These are phyloP conservation scores for Komagataella kurtzmanii DNA, from an alignment of 805 yeast species.

Conservation along the genomic window DNA sequence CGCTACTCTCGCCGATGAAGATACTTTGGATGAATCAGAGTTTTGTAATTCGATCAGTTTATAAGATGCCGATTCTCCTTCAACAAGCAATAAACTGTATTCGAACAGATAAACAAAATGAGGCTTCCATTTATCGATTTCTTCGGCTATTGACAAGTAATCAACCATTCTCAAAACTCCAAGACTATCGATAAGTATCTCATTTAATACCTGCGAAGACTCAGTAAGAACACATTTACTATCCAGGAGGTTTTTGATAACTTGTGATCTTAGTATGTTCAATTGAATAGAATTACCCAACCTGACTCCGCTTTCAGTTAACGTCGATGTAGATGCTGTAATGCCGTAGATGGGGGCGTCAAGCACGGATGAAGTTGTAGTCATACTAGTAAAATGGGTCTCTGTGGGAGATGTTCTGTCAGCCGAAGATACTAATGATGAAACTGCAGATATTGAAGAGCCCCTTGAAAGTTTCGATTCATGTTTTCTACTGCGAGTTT, in stretches of 20 bases:
- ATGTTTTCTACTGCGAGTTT: neutral
- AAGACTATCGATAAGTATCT: neutral
- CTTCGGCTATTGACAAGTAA: neutral
- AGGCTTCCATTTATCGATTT: neutral
- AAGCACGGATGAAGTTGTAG: neutral
- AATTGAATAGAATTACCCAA: neutral
- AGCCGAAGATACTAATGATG: neutral
- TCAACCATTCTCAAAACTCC: neutral
- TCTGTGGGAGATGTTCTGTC: neutral
- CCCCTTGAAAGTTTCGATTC: neutral
- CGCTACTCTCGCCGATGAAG: neutral
- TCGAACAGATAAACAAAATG: neutral
- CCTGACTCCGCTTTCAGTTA: neutral
- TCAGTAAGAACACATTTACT: neutral
- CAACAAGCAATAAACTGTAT: neutral
- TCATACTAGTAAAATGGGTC: neutral
- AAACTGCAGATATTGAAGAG: neutral
- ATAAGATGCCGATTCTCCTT: neutral
- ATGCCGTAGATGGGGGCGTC: neutral
- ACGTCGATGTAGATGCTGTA: neutral
- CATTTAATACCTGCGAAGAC: neutral
- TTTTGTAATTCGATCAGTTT: neutral
- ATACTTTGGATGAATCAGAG: neutral
- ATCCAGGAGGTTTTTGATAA: neutral
- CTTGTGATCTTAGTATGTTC: neutral